Conservation (phyloP, 2,329 filamentous ascomycete species). For the Colletotrichum liriopes region DNA sequence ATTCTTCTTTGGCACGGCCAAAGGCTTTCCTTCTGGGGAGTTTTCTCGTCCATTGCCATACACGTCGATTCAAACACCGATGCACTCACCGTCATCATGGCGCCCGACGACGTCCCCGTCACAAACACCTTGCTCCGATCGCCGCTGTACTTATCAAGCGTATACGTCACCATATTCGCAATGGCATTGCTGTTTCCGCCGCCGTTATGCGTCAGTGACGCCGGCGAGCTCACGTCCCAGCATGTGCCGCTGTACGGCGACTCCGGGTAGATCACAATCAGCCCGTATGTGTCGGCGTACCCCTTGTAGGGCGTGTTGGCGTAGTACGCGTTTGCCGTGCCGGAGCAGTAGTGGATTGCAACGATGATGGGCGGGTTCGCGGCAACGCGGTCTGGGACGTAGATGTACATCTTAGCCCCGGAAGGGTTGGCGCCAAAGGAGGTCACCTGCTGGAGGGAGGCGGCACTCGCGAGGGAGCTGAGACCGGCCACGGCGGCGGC, state of each 20-base stretch:
- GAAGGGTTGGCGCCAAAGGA: slow-evolving; percentile 56
- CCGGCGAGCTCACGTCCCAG: slow-evolving; percentile 71
- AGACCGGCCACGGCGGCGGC: slow-evolving; percentile 19
- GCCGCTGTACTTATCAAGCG: slow-evolving; percentile 66
- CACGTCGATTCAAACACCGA: not conserved
- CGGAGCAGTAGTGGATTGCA: slow-evolving; percentile 69
- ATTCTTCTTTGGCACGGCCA: not conserved
- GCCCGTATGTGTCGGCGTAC: slow-evolving; percentile 58
- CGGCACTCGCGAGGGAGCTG: slow-evolving; percentile 45
- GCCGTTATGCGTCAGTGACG: slow-evolving; percentile 68
- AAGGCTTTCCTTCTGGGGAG: rapidly evolving
- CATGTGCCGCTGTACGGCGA: slow-evolving; percentile 67
- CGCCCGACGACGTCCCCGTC: slow-evolving; percentile 64
- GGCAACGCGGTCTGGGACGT: slow-evolving; percentile 49
- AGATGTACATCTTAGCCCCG: slow-evolving; percentile 48
- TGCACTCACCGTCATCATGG: slow-evolving; percentile 63
- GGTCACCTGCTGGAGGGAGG: slow-evolving; percentile 55
- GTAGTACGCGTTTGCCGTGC: slow-evolving; percentile 66
- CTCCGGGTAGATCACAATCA: slow-evolving; percentile 69
- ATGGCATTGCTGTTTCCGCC: slow-evolving; percentile 71
- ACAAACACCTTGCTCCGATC: slow-evolving; percentile 68
- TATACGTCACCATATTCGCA: slow-evolving; percentile 72
- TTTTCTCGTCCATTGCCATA: not conserved
- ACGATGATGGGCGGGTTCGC: slow-evolving; percentile 63
- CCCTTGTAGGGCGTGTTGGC: slow-evolving; percentile 63